Evolutionary conservation across 768 basidiomycete species (phyloP), one percentile per base, ranked within the genome.

Genomic region (Asterophora parasitica): DNA sequence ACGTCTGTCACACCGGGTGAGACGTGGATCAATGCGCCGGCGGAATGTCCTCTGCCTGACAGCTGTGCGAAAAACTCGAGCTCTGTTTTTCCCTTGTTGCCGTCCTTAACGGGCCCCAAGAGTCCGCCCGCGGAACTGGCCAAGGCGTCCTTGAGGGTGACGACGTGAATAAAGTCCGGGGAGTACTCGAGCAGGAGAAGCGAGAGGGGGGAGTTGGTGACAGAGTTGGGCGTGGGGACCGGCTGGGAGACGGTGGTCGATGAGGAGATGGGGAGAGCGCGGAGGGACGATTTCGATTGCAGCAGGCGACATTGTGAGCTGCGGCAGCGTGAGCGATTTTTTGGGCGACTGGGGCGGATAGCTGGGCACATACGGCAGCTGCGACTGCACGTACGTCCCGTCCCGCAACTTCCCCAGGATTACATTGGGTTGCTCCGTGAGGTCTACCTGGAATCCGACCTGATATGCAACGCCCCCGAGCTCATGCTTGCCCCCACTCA

Each of bases 361-460:
- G 23, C 23, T 23, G 23, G 23, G 23, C 23, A 23, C 23, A 23
- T 23, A 23, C 23, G 27, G 17, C 15, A 38, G 40, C 13, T 43
- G 56, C 28, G 20, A 63, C 65, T 63, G 85, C 82, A 82, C 67
- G 65, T 92, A 92, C 28, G 77, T 81, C 13, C 93, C 93, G 55
- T 89, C 83, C 15, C 76, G 68, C 44, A 93, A 74, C 62, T 84
- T 89, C 54, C 86, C 78, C 44, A 93, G 68, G 50, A 96, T 93
- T 2, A 80, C 80, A 55, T 82, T 82, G 2, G 92, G 92, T 67
- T 94, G 92, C 58, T 86, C 82, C 13, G 83, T 82, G 41, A 99
- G 72, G 65, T 97, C 92, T 46, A 96, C 88, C 67, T 99, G 93
- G 73, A 99, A 98, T 0, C 96, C 96, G 42, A 99, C 85, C 58